Evolutionary conservation across 768 basidiomycete genomes (phyloP).

Genomic region (Mrakia gelida): DNA sequence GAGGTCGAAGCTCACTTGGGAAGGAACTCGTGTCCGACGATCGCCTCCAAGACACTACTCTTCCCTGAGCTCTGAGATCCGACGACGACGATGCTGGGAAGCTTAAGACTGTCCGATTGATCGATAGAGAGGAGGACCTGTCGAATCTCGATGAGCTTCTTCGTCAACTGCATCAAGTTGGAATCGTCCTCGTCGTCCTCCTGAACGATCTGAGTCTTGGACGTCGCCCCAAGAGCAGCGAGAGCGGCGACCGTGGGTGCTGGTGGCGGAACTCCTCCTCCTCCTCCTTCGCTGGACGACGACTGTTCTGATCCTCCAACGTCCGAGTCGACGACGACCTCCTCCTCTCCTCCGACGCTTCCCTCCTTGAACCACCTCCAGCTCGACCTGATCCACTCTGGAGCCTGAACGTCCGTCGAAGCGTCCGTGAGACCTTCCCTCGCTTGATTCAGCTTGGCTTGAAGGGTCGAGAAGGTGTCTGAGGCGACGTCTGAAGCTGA

Average conservation of each 20-base stretch:
- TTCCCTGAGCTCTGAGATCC: conserved; percentile 98
- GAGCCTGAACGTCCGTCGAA: conserved; percentile 15
- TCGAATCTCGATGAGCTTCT: conserved; percentile 92
- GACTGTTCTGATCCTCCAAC: background rate
- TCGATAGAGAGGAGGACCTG: conserved; percentile 93
- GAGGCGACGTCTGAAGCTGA: conserved; percentile 2
- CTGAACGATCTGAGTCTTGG: background rate
- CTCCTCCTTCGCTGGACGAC: background rate
- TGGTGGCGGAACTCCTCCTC: conserved; percentile 21
- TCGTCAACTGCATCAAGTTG: conserved; percentile 78
- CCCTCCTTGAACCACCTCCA: conserved; percentile 32
- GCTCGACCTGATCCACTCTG: conserved; percentile 22
- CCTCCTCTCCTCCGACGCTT: conserved; percentile 12
- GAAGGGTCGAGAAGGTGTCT: conserved; percentile 11
- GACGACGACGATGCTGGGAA: conserved; percentile 96
- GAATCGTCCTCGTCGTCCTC: conserved; percentile 28
- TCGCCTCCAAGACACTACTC: conserved; percentile 92
- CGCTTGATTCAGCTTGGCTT: conserved; percentile 14
- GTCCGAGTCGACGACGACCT: background rate
- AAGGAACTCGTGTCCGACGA: conserved; percentile 95
- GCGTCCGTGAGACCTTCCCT: conserved; percentile 4
- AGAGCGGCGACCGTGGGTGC: conserved; percentile 18
- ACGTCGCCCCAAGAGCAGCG: conserved; percentile 21
- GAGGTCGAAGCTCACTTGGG: conserved; percentile 71
- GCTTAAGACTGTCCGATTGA: conserved; percentile 85